Base-by-base conservation (phyloP, 495 filamentous ascomycete genomes). In the Bacidia gigantensis region DNA sequence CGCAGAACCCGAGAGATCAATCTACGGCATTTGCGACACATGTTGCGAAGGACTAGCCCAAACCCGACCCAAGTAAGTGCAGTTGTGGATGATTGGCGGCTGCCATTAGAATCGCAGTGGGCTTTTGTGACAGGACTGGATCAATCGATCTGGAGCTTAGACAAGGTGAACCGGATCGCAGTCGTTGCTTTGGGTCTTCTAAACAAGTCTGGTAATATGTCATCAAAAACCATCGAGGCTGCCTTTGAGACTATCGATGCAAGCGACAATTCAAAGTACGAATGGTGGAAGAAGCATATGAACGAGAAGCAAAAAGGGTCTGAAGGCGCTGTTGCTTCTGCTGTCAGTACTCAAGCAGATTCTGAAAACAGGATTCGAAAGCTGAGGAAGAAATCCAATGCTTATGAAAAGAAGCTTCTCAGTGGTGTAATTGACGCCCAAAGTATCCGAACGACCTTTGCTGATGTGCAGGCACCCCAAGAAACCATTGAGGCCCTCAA, bases 401-500 rank as follows among this genome's bases (percentile, higher is more conserved):
- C 72, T 3, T 77, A 95, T 59, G 92, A 97, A 66, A 88, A 88
- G 65, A 82, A 81, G 55, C 71, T 98, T 2, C 65, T 95, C 18
- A 78, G 77, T 35, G 88, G 92, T 11, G 80, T 97, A 0, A 77
- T 93, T 23, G 78, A 95, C 60, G 78, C 87, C 9, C 69, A 80
- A 26, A 83, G 83, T 53, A 86, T 98, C 47, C 80, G 80, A 46
- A 93, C 86, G 0, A 90, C 85, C 2, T 98, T 97, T 53, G 66
- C 76, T 11, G 84, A 93, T 61, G 82, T 98, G 35, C 83, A 86
- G 54, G 88, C 85, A 14, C 79, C 89, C 0, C 64, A 74, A 2
- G 84, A 87, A 47, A 96, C 87, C 11, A 84, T 94, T 25, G 87
- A 95, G 38, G 83, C 89, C 1, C 69, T 97, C 51, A 89, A 89